Evolutionary conservation across 495 filamentous ascomycete species (phyloP).

Genomic region (Daldinia childiae): DNA sequence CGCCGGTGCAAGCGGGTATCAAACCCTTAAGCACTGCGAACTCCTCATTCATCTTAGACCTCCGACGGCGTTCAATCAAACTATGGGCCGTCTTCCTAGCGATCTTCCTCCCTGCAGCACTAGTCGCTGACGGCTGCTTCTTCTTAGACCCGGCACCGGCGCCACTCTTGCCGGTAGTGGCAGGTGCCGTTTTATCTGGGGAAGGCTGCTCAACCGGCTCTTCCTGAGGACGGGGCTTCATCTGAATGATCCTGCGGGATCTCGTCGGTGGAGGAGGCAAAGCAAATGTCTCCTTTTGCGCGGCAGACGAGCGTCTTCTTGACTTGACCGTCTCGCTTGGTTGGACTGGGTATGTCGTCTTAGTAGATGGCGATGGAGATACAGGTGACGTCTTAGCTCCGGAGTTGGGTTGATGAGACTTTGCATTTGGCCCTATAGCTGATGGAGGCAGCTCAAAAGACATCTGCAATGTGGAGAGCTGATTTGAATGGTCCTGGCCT

Average conservation of each 20-base stretch:
- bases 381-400: conserved; percentile 47
- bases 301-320: conserved; percentile 64
- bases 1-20: conserved; percentile 91
- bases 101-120: conserved; percentile 87
- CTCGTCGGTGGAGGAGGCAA: conserved; percentile 92
- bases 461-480: conserved; percentile 53
- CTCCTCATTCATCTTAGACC: conserved; percentile 99
- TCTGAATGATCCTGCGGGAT: conserved; percentile 96
- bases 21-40: conserved; percentile 93
- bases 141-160: conserved; percentile 65
- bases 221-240: conserved; percentile 74
- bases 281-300: conserved; percentile 70
- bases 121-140: conserved; percentile 74
- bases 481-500: conserved; percentile 75
- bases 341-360: conserved; percentile 64
- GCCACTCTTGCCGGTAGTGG: conserved; percentile 43
- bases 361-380: conserved; percentile 55
- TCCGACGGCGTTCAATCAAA: conserved; percentile 86
- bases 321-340: conserved; percentile 65
- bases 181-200: conserved; percentile 25
- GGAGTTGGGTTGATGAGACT: conserved; percentile 26
- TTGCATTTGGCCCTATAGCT: conserved; percentile 61
- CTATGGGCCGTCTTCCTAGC: conserved; percentile 97
- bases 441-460: conserved; percentile 87
- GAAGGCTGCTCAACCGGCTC: conserved; percentile 40